These are phyloP conservation scores for Aspergillus sp. DNA, from an alignment of 2,329 filamentous ascomycete species.

Conservation along the genomic window DNA sequence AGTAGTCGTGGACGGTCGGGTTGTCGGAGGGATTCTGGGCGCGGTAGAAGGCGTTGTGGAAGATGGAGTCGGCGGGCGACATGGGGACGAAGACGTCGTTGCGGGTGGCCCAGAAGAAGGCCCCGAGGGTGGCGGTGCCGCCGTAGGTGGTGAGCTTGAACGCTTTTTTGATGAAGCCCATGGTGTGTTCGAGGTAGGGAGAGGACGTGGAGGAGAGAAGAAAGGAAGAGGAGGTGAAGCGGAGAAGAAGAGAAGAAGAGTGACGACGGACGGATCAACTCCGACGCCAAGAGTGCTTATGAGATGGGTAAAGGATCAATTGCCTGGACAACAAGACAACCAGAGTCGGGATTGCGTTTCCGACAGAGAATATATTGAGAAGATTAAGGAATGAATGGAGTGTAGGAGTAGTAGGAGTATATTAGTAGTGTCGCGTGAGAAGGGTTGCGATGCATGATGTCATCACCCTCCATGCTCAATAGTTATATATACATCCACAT, in stretches of 20 bases:
- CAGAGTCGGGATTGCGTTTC: neutral
- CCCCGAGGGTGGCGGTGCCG: slow-evolving; percentile 50
- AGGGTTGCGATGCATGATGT: neutral
- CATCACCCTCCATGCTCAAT: neutral
- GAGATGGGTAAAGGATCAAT: too few species aligned
- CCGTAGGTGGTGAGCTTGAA: slow-evolving; percentile 47
- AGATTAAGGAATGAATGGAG: too few species aligned
- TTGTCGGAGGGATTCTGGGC: slow-evolving; percentile 64
- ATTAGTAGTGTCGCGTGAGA: neutral
- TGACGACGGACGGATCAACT: slow-evolving; percentile 9
- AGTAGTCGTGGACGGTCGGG: slow-evolving; percentile 63
- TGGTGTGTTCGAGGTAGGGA: slow-evolving; percentile 25
- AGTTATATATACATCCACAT: neutral
- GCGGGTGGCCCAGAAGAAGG: slow-evolving; percentile 55
- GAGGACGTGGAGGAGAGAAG: slow-evolving; percentile 2
- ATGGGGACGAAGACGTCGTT: slow-evolving; percentile 59
- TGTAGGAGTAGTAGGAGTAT: too few species aligned
- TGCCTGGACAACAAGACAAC: too few species aligned
- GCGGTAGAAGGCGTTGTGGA: slow-evolving; percentile 56
- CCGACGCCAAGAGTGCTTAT: slow-evolving; percentile 10
- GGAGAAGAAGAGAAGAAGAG: neutral
- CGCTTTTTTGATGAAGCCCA: slow-evolving; percentile 53
- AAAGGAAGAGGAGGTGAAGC: neutral
- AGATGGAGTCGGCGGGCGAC: slow-evolving; percentile 60
- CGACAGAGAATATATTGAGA: too few species aligned